Evolutionary conservation across 108 stramenopile species (phyloP).

Genomic region (Discostella pseudostelligera): DNA sequence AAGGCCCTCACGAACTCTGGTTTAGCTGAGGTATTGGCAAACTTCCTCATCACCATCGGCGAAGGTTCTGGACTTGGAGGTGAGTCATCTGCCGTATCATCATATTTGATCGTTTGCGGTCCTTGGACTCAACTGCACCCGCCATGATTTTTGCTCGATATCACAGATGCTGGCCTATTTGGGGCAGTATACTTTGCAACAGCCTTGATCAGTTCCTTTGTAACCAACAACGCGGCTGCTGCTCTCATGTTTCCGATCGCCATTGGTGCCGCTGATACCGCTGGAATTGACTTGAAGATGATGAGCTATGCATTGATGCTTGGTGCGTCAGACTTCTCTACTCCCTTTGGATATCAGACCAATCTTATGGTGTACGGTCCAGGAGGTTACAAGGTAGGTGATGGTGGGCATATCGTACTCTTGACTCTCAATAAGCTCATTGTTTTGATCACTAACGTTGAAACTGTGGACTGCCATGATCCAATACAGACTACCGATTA

Average conservation of each 20-base stretch:
- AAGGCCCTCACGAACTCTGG: conserved; percentile 71
- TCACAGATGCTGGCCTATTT: conserved; percentile 56
- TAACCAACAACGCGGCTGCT: conserved; percentile 90
- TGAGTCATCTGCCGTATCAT: not conserved
- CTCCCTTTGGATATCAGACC: conserved; percentile 80
- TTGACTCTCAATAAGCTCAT: not conserved
- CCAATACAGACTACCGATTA: conserved; percentile 9
- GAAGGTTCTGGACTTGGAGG: conserved; percentile 3
- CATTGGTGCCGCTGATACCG: conserved; percentile 68
- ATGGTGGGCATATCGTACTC: too few relatives aligned
- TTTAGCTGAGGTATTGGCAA: not conserved
- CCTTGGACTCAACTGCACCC: conserved; percentile 52
- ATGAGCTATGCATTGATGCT: conserved; percentile 83
- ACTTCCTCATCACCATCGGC: conserved; percentile 6
- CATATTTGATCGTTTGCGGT: conserved; percentile 61
- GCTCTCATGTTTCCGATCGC: conserved; percentile 48
- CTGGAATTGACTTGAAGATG: conserved; percentile 53
- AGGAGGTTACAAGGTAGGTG: conserved; percentile 59
- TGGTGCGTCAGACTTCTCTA: conserved; percentile 78
- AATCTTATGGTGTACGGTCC: conserved; percentile 86
- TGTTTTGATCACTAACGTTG: not conserved
- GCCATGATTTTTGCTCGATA: not conserved
- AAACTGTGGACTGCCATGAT: not conserved
- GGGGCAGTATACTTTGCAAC: conserved; percentile 85
- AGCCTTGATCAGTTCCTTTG: conserved; percentile 74